Conservation (phyloP, 2,329 filamentous ascomycete genomes). For the Nemania serpens region DNA sequence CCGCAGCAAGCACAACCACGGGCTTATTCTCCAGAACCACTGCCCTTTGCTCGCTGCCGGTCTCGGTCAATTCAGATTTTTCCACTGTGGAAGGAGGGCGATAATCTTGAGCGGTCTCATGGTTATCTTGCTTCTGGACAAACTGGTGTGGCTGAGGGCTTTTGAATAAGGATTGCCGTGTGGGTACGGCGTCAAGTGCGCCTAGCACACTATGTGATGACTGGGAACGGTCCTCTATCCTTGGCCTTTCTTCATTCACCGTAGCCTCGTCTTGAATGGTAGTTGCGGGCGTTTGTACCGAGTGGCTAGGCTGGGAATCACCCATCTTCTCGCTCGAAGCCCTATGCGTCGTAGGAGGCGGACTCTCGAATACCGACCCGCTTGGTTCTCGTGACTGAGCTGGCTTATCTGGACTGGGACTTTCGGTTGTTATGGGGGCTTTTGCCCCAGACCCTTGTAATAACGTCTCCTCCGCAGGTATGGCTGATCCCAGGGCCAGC, state of each 20-base stretch:
- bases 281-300: constrained; percentile 47
- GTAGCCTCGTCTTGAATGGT: constrained; percentile 53
- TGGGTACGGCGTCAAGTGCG: constrained; percentile 44
- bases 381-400: not conserved
- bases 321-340: not conserved
- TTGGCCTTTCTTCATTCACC: constrained; percentile 41
- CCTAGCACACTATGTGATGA: constrained; percentile 35
- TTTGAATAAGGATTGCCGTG: constrained; percentile 39
- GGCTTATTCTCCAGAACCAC: constrained; percentile 33
- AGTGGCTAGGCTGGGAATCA: constrained; percentile 22
- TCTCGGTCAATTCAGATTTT: constrained; percentile 18
- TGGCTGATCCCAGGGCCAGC: not conserved
- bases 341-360: not conserved
- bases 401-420: not conserved
- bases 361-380: constrained; percentile 1
- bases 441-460: not conserved
- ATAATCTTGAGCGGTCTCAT: constrained; percentile 15
- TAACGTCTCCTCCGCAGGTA: not conserved
- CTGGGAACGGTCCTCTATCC: constrained; percentile 13
- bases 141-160: constrained; percentile 23
- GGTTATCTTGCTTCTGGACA: not conserved
- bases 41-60: constrained; percentile 23
- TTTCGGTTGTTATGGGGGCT: not conserved
- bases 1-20: constrained; percentile 30
- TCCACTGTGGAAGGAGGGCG: constrained; percentile 10